Percentiles rank a stretch among this genome's conserved stretches.
Evolutionary conservation across 2,329 filamentous ascomycete species (phyloP).

Genomic region (Stachybotrys chartarum): DNA sequence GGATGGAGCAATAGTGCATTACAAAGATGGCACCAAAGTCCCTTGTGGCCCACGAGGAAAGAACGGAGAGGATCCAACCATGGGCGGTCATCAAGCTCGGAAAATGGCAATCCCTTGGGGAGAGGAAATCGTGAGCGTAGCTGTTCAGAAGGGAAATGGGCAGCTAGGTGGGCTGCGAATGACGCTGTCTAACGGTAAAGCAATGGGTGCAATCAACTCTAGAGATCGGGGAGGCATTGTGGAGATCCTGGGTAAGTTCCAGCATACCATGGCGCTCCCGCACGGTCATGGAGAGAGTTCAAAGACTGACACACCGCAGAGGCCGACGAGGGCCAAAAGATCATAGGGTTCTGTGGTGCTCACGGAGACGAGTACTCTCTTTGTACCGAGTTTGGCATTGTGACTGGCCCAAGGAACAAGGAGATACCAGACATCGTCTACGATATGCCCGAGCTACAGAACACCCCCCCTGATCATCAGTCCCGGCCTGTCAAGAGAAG

Average conservation of each 20-base stretch:
- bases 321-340: conserved; percentile 24
- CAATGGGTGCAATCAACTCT: conserved; percentile 12
- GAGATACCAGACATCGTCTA: conserved; percentile 32
- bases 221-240: background rate
- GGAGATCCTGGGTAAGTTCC: conserved; percentile 7
- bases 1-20: conserved; percentile 38
- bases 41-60: conserved; percentile 31
- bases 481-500: background rate
- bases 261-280: background rate
- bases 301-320: conserved; percentile 12
- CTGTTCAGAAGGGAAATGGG: conserved; percentile 10
- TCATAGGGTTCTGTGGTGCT: conserved; percentile 38
- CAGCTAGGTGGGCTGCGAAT: conserved; percentile 13
- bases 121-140: conserved; percentile 20
- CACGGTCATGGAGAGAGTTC: no score
- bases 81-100: conserved; percentile 21
- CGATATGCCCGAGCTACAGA: conserved; percentile 33
- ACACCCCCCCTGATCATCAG: conserved; percentile 10
- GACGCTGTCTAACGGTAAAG: conserved; percentile 11
- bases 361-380: conserved; percentile 17
- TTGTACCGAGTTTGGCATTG: conserved; percentile 37
- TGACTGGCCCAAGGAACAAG: conserved; percentile 32
- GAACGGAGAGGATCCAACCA: conserved; percentile 8
- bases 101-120: conserved; percentile 15
- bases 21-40: conserved; percentile 31